A percentile compares a stretch with the other conserved stretches of the same genome.
These are phyloP conservation scores for Pleurotus tuoliensis DNA, from an alignment of 768 basidiomycete genomes.

Conservation along the genomic window DNA sequence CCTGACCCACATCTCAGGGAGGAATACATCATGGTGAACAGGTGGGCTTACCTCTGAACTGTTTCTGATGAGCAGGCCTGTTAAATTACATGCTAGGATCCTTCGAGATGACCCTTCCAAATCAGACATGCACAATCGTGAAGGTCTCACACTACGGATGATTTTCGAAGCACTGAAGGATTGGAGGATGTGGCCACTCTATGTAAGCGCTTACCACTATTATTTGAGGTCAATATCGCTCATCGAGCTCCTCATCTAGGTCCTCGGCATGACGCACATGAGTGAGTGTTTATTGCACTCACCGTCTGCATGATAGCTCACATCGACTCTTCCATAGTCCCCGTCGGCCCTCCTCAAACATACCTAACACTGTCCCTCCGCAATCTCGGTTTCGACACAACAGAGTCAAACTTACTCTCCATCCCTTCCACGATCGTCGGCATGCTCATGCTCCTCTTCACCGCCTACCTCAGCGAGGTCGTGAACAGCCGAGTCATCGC, in stretches of 20 bases:
- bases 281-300: slow-evolving; percentile 26
- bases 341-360: slow-evolving; percentile 52
- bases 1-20: slow-evolving; percentile 32
- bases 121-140: slow-evolving; percentile 69
- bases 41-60: slow-evolving; percentile 18
- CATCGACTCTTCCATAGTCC: slow-evolving; percentile 32
- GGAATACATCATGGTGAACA: slow-evolving; percentile 61
- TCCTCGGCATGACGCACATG: slow-evolving; percentile 50
- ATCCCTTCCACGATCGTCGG: slow-evolving; percentile 57
- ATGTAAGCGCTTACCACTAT: slow-evolving; percentile 19
- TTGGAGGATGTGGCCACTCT: slow-evolving; percentile 66
- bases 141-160: slow-evolving; percentile 48
- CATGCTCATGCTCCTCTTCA: slow-evolving; percentile 42
- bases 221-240: not conserved
- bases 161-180: slow-evolving; percentile 51
- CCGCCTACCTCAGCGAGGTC: slow-evolving; percentile 49
- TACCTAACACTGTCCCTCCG: slow-evolving; percentile 65
- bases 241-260: not conserved
- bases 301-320: not conserved
- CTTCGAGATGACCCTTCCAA: slow-evolving; percentile 65
- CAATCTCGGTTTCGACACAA: slow-evolving; percentile 60
- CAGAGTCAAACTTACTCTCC: slow-evolving; percentile 56
- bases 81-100: slow-evolving; percentile 26
- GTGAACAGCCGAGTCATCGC: slow-evolving; percentile 54
- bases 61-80: not conserved